These are phyloP conservation scores for Smallanthus sonchifolius DNA, from an alignment of 129 eudicot species.

Conservation along the genomic window DNA sequence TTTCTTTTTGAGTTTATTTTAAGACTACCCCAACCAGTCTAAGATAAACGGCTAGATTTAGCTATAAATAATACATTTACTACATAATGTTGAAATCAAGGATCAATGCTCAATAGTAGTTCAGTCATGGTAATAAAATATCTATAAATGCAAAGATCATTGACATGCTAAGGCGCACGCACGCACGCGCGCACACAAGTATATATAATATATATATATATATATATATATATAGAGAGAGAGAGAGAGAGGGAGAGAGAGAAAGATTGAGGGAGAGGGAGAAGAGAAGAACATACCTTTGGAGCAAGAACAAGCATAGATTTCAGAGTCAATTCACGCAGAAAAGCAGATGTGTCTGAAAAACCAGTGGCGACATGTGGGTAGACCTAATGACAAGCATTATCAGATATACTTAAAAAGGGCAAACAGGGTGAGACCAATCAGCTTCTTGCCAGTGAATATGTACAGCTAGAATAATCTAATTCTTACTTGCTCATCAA, in stretches of 20 bases:
- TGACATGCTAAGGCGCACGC: not conserved
- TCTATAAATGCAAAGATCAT: not conserved
- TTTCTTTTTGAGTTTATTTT: not conserved
- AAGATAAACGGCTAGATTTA: not conserved
- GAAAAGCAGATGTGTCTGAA: constrained; percentile 90
- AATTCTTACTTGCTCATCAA: constrained; percentile 86
- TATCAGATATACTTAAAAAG: constrained; percentile 1
- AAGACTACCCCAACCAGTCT: not conserved
- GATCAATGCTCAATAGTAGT: not conserved
- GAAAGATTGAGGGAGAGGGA: constrained; percentile 7
- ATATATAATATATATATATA: not conserved
- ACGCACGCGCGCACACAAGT: not conserved
- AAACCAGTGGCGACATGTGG: constrained; percentile 94
- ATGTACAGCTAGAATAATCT: not conserved
- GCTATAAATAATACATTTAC: not conserved
- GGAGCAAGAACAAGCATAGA: constrained; percentile 99
- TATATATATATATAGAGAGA: no score
- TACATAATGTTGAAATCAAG: not conserved
- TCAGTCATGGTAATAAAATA: not conserved
- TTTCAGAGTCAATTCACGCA: constrained; percentile 89
- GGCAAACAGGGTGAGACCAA: not conserved
- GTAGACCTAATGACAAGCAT: constrained; percentile 57
- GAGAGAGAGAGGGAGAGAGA: not conserved
- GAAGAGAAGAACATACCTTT: constrained; percentile 53
- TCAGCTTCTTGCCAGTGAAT: constrained; percentile 3